phyloP scores from a whole-genome alignment of 2,329 filamentous ascomycete genomes.

The Emmonsiellopsis sp. region DNA sequence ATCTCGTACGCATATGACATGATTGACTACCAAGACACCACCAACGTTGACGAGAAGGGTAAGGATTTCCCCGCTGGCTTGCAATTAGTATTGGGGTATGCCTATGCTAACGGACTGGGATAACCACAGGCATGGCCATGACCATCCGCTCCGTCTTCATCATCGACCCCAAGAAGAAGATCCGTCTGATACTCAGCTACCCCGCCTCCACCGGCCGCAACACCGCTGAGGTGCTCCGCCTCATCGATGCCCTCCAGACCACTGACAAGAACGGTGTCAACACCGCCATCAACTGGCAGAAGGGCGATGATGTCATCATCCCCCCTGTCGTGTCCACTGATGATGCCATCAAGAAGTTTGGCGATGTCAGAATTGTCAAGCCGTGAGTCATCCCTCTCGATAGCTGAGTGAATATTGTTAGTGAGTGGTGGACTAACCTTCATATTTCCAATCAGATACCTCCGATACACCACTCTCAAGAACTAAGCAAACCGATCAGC shows the following conservation, averaged over 20 bases:
- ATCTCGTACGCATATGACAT: slow-evolving; percentile 71
- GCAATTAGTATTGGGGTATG: neutral
- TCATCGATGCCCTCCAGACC: slow-evolving; percentile 69
- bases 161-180: slow-evolving; percentile 89
- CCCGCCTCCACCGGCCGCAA: slow-evolving; percentile 83
- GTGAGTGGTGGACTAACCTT: neutral
- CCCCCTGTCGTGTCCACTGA: slow-evolving; percentile 73
- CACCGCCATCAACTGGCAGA: slow-evolving; percentile 83
- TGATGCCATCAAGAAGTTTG: slow-evolving; percentile 81
- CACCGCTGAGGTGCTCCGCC: slow-evolving; percentile 67
- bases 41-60: slow-evolving; percentile 70
- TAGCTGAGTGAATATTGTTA: no score
- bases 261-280: slow-evolving; percentile 83
- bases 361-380: slow-evolving; percentile 55
- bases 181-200: slow-evolving; percentile 86
- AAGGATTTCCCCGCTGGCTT: slow-evolving; percentile 7
- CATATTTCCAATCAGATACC: slow-evolving; percentile 19
- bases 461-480: slow-evolving; percentile 28
- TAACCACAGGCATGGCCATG: slow-evolving; percentile 55
- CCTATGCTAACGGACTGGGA: slow-evolving; percentile 2
- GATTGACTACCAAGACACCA: slow-evolving; percentile 72
- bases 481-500: slow-evolving; percentile 10
- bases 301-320: slow-evolving; percentile 86
- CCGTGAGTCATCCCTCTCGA: slow-evolving; percentile 30
- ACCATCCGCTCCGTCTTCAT: slow-evolving; percentile 93